These are phyloP conservation scores for Pseudopithomyces maydicus DNA, from an alignment of 2,329 filamentous ascomycete genomes.

Conservation along the genomic window DNA sequence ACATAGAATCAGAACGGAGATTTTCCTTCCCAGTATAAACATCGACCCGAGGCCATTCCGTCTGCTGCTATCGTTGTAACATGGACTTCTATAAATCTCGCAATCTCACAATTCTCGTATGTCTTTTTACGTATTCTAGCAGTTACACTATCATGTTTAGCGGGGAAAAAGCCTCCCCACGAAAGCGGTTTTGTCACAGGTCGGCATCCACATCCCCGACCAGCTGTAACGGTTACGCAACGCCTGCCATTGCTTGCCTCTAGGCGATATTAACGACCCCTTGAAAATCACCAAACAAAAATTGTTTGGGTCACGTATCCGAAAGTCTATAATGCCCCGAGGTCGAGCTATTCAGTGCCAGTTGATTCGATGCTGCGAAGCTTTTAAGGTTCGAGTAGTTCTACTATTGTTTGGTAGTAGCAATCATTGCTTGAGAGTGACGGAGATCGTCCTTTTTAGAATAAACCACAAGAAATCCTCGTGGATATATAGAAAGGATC, in stretches of 20 bases:
- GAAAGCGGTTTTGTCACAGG: too few relatives aligned
- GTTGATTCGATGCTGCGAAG: not conserved
- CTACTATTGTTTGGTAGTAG: constrained; percentile 15
- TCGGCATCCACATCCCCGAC: too few relatives aligned
- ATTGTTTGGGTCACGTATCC: constrained; percentile 24
- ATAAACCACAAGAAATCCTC: not conserved
- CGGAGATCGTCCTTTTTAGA: constrained; percentile 8
- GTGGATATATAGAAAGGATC: not conserved
- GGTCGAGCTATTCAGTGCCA: not conserved
- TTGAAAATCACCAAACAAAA: constrained; percentile 20
- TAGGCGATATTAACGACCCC: constrained; percentile 4
- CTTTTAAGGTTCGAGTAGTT: constrained; percentile 20
- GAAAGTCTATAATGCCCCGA: constrained; percentile 17
- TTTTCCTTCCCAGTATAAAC: too few relatives aligned
- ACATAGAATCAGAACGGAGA: too few relatives aligned
- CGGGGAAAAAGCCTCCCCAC: too few relatives aligned
- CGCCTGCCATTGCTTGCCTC: not conserved
- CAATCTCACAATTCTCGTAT: too few relatives aligned
- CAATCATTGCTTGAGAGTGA: constrained; percentile 14
- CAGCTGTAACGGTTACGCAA: not conserved
- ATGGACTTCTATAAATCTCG: too few relatives aligned
- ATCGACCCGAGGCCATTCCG: too few relatives aligned
- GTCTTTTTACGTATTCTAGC: too few relatives aligned
- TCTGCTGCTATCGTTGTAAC: too few relatives aligned
- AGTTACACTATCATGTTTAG: too few relatives aligned